phyloP scores from a whole-genome alignment of 2,329 filamentous ascomycete species.

The Pseudocercospora macadamiae region DNA sequence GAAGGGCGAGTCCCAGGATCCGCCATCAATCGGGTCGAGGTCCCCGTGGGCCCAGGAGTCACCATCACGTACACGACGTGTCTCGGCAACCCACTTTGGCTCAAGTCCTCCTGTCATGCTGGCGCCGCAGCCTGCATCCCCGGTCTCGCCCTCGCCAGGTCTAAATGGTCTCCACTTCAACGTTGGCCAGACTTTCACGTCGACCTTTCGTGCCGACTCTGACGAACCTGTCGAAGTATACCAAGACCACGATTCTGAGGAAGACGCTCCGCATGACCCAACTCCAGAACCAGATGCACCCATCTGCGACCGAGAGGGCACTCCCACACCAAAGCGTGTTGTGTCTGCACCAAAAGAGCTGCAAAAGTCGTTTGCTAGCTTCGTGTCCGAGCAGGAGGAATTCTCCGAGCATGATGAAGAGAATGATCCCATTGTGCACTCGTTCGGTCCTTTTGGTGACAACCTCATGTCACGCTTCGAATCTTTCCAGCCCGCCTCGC shows the following conservation, averaged over 20 bases:
- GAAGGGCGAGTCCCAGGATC: conserved; percentile 52
- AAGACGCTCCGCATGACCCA: conserved; percentile 43
- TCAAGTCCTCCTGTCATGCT: conserved; percentile 66
- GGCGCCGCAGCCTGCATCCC: conserved; percentile 66
- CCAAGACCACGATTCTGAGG: conserved; percentile 67
- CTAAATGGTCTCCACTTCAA: conserved; percentile 41
- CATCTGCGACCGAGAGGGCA: conserved; percentile 12
- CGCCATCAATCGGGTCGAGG: conserved; percentile 60
- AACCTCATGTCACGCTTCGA: conserved; percentile 82
- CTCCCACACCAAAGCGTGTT: conserved; percentile 24
- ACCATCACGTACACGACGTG: conserved; percentile 54
- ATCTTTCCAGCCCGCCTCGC: conserved; percentile 72
- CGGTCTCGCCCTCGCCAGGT: conserved; percentile 71
- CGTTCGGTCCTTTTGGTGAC: conserved; percentile 86
- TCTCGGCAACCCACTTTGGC: conserved; percentile 46
- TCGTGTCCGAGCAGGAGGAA: conserved; percentile 54
- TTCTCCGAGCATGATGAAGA: conserved; percentile 85
- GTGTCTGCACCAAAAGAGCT: conserved; percentile 17
- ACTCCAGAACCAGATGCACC: conserved; percentile 28
- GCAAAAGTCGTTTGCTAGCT: conserved; percentile 25
- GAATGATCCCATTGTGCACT: conserved; percentile 90
- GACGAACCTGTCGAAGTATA: conserved; percentile 66
- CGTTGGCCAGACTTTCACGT: conserved; percentile 46
- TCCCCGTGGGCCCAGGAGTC: conserved; percentile 67
- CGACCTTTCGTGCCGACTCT: conserved; percentile 45